A percentile compares a stretch with the other conserved stretches of the same genome.
Evolutionary conservation across 176 grass and related monocot genomes (phyloP).

Genomic region (Ampelocalamus luodianensis): DNA sequence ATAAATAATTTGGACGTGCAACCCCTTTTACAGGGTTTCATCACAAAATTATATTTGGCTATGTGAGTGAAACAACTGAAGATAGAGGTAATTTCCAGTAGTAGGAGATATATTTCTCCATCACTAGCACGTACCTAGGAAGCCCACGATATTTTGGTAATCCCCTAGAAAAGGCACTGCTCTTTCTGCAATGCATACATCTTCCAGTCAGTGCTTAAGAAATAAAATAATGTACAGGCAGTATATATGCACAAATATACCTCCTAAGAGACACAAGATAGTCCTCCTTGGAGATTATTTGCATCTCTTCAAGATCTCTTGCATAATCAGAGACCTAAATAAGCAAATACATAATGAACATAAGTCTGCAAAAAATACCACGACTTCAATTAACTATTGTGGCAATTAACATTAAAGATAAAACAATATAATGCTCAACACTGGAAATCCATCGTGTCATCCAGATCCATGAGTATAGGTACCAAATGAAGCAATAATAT

Average conservation of each 20-base stretch:
- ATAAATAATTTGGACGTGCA: not conserved
- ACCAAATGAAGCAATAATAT: constrained; percentile 22
- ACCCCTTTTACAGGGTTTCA: not conserved
- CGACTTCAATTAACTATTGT: constrained; percentile 15
- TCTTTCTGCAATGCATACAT: constrained; percentile 77
- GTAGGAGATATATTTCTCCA: constrained; percentile 18
- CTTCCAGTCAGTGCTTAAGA: constrained; percentile 47
- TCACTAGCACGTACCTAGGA: constrained; percentile 62
- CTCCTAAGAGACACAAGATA: constrained; percentile 98
- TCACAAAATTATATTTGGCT: not conserved
- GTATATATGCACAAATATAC: constrained; percentile 54
- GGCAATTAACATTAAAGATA: constrained; percentile 15
- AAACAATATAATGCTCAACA: not conserved
- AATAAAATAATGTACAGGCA: constrained; percentile 32
- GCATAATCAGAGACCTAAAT: constrained; percentile 94
- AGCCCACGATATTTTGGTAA: constrained; percentile 94
- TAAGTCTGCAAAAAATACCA: constrained; percentile 32
- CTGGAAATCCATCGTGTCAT: not conserved
- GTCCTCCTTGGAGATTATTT: constrained; percentile 94
- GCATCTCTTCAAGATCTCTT: constrained; percentile 99
- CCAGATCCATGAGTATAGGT: not conserved
- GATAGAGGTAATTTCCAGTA: not conserved
- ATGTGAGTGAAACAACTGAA: not conserved
- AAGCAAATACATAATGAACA: constrained; percentile 49
- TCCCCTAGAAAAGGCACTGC: constrained; percentile 94